Conservation (phyloP, 164 flowering plant species). For the Piper longum region DNA sequence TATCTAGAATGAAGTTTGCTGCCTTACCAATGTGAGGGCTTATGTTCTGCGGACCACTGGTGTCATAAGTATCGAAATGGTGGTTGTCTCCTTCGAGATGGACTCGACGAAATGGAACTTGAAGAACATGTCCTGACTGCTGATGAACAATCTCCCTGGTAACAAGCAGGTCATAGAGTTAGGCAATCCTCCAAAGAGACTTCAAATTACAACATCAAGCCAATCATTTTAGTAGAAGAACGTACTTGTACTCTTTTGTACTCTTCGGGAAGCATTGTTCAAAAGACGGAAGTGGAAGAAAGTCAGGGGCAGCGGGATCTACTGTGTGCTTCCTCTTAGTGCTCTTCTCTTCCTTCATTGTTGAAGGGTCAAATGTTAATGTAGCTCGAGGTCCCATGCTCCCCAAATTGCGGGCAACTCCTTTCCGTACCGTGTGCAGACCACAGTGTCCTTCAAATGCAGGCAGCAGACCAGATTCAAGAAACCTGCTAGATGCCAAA, state of each 20-base stretch:
- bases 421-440: constrained; percentile 27
- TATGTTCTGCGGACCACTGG: constrained; percentile 89
- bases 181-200: background rate
- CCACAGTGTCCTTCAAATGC: constrained; percentile 32
- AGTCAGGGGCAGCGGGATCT: constrained; percentile 87
- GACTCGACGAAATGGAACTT: constrained; percentile 83
- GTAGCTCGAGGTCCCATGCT: constrained; percentile 47
- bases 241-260: constrained; percentile 66
- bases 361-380: constrained; percentile 60
- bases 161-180: constrained; percentile 7
- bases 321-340: constrained; percentile 59
- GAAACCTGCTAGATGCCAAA: constrained; percentile 24
- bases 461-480: constrained; percentile 39
- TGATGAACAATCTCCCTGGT: constrained; percentile 85
- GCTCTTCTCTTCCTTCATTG: constrained; percentile 30
- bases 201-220: background rate
- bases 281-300: constrained; percentile 76
- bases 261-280: constrained; percentile 90
- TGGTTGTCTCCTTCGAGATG: constrained; percentile 77
- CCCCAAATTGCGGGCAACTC: constrained; percentile 8
- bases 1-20: too few relatives aligned
- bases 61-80: constrained; percentile 81
- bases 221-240: background rate
- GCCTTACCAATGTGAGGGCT: constrained; percentile 54
- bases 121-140: constrained; percentile 73